Conservation (phyloP, 108 stramenopile genomes). For the Craspedostauros australis region DNA sequence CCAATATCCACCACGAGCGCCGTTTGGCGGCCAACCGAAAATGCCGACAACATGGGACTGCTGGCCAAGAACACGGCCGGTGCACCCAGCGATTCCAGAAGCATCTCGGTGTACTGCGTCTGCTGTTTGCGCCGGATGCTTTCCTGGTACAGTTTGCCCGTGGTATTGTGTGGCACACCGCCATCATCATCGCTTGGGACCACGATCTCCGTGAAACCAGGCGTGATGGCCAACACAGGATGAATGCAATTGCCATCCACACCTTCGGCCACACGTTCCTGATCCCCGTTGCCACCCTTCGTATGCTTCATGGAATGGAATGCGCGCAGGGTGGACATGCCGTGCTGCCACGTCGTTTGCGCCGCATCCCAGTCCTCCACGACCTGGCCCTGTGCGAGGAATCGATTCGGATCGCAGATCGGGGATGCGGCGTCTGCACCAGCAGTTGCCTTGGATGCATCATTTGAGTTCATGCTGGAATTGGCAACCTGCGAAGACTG, state of each 20-base stretch:
- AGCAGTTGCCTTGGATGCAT: no score
- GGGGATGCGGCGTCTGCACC: conserved; percentile 5
- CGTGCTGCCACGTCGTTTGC: conserved; percentile 56
- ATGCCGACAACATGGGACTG: conserved; percentile 74
- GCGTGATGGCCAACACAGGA: conserved; percentile 40
- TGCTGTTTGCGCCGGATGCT: conserved; percentile 39
- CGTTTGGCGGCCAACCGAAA: conserved; percentile 73
- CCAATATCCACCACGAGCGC: conserved; percentile 74
- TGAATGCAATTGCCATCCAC: conserved; percentile 37
- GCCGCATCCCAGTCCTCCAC: conserved; percentile 68
- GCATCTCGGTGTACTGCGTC: conserved; percentile 46
- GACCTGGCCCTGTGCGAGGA: conserved; percentile 42
- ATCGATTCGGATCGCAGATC: conserved; percentile 31
- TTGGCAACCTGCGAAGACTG: no score
- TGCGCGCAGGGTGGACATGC: conserved; percentile 50
- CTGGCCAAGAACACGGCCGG: conserved; percentile 71
- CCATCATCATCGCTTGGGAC: neutral
- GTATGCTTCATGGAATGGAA: conserved; percentile 64
- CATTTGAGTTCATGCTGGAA: no score
- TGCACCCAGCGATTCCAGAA: conserved; percentile 71
- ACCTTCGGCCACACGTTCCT: neutral
- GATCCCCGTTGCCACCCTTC: conserved; percentile 33
- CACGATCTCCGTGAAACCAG: conserved; percentile 25
- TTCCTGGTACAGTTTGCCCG: conserved; percentile 12
- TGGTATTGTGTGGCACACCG: neutral